Percentiles rank a stretch among this genome's conserved stretches.
These are phyloP conservation scores for Emergomyces orientalis DNA, from an alignment of 2,329 filamentous ascomycete species.

Conservation along the genomic window DNA sequence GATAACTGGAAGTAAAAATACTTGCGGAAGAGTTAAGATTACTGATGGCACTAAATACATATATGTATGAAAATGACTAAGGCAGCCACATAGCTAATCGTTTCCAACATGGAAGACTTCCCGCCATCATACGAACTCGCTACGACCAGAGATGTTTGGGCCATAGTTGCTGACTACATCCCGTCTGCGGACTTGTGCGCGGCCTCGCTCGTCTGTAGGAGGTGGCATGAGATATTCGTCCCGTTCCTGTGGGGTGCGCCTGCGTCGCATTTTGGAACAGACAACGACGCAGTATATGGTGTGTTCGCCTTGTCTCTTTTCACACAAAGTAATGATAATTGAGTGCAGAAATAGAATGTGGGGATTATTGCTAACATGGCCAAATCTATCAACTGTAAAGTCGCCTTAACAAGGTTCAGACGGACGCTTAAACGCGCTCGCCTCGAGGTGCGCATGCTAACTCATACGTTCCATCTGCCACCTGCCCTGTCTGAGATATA, in stretches of 20 bases:
- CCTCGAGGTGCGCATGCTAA: constrained; percentile 44
- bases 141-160: constrained; percentile 46
- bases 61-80: background rate
- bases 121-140: constrained; percentile 53
- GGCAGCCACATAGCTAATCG: background rate
- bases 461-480: constrained; percentile 53
- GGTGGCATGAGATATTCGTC: constrained; percentile 51
- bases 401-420: constrained; percentile 51
- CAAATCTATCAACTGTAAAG: constrained; percentile 25
- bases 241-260: constrained; percentile 55
- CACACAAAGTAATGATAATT: background rate
- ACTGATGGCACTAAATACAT: background rate
- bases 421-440: constrained; percentile 47
- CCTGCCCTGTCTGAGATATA: constrained; percentile 54
- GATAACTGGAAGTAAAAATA: background rate
- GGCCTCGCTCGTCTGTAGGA: constrained; percentile 46
- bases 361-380: background rate
- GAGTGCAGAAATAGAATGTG: background rate
- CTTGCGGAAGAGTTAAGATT: background rate
- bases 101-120: constrained; percentile 39
- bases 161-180: constrained; percentile 48
- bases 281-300: constrained; percentile 53
- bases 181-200: constrained; percentile 48
- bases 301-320: constrained; percentile 4
- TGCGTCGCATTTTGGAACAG: constrained; percentile 51